Base-by-base conservation (phyloP, 2,329 filamentous ascomycete species). In the Simplicillium sp. region DNA sequence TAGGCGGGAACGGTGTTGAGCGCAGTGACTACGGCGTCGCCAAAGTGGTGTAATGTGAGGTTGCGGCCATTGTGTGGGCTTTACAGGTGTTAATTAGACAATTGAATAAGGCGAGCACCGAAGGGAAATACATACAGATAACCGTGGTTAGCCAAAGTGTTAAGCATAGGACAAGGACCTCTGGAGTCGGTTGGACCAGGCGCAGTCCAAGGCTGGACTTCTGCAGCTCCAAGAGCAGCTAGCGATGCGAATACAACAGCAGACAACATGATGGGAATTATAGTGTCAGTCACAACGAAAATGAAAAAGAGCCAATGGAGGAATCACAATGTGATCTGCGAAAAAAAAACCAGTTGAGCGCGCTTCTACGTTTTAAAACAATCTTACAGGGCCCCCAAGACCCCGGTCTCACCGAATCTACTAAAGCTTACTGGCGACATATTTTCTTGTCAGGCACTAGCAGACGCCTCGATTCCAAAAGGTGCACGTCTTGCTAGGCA, bases 131-230 rank as follows among this genome's bases (percentile, higher is more conserved):
- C 42, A 4, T 44, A 44, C 43, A 52, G 34, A 37, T 50, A 51
- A 36, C 48, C 49, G 42, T 51, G 50, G 34, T 51, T 47, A 28
- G 50, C 50, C 28, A 52, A 45, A 2, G 49, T 48, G 42, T 52
- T 52, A 13, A 51, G 40, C 49, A 52, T 51, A 11, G 49, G 50
- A 40, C 50, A 52, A 7, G 50, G 49, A 8, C 42, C 38, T 11
- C 49, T 44, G 33, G 45, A 45, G 33, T 47, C 43, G 12, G 38
- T 35, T 3, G 44, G 41, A 11, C 44, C 42, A 17, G 44, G 39
- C 7, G 41, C 37, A 12, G 39, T 40, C 40, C 44, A 48, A 16
- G 46, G 46, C 13, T 39, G 36, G 4, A 46, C 13, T 8, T n/a
- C 37, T 13, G 28, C 37, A 12, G 32, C 37, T 11, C 36, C 18